Percentiles rank a stretch among this genome's conserved stretches.
These are phyloP conservation scores for Debaryomyces fabryi DNA, from an alignment of 1,139 yeast genomes.

Conservation along the genomic window DNA sequence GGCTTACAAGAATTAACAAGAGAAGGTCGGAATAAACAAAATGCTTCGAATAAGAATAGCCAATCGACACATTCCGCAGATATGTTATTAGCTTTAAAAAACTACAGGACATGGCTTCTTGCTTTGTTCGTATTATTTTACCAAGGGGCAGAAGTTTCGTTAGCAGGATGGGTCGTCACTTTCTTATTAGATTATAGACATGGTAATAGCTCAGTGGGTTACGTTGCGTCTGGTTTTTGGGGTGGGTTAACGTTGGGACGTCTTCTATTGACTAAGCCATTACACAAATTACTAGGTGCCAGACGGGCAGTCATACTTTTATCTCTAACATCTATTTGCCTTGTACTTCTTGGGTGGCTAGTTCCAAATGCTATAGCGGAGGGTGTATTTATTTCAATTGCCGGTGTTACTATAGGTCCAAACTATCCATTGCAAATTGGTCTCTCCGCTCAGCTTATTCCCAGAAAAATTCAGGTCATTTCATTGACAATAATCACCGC, in stretches of 20 bases:
- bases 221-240: slow-evolving; percentile 75
- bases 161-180: slow-evolving; percentile 75
- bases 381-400: slow-evolving; percentile 48
- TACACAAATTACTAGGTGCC: slow-evolving; percentile 49
- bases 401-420: slow-evolving; percentile 58
- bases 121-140: slow-evolving; percentile 60
- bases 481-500: slow-evolving; percentile 59
- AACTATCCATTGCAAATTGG: slow-evolving; percentile 58
- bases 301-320: slow-evolving; percentile 48
- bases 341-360: slow-evolving; percentile 51
- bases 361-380: slow-evolving; percentile 43
- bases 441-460: slow-evolving; percentile 47
- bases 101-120: slow-evolving; percentile 54
- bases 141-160: slow-evolving; percentile 69
- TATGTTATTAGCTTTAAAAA: slow-evolving; percentile 38
- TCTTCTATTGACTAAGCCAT: slow-evolving; percentile 44
- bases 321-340: slow-evolving; percentile 33
- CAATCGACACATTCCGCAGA: slow-evolving; percentile 8
- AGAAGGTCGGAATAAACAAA: not conserved
- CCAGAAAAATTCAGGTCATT: slow-evolving; percentile 56
- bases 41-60: not conserved
- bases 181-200: slow-evolving; percentile 58
- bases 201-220: slow-evolving; percentile 55
- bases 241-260: slow-evolving; percentile 69
- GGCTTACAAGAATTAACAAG: slow-evolving; percentile 12